Evolutionary conservation across 2,329 filamentous ascomycete genomes (phyloP).

Genomic region (Aspergillus piperis): DNA sequence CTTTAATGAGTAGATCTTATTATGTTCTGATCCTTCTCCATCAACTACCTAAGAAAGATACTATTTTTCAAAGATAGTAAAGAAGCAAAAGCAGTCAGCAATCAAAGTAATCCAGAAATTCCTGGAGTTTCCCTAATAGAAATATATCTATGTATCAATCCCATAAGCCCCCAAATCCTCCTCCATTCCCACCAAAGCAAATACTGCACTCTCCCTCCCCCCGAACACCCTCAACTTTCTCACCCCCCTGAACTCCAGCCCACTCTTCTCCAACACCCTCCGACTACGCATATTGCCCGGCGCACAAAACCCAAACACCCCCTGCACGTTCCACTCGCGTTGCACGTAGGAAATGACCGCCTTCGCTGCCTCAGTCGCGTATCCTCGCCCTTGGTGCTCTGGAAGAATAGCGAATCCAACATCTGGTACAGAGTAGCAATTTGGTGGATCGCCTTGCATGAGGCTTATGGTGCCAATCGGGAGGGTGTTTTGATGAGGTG

Average conservation of each 20-base stretch:
- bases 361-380: background rate
- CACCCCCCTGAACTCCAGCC: background rate
- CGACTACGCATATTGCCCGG: background rate
- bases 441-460: background rate
- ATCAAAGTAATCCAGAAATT: too few species aligned
- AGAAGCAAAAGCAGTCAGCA: too few species aligned
- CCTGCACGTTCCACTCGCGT: background rate
- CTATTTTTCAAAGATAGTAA: too few species aligned
- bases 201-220: background rate
- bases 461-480: background rate
- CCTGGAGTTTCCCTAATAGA: too few species aligned
- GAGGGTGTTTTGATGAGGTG: background rate
- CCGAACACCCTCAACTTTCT: background rate
- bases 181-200: background rate
- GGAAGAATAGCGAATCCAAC: background rate
- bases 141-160: background rate
- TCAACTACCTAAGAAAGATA: too few species aligned
- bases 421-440: background rate
- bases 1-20: too few species aligned
- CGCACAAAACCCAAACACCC: constrained; percentile 1
- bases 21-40: too few species aligned
- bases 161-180: constrained; percentile 3
- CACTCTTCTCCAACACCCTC: background rate
- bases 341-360: background rate
- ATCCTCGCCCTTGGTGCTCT: background rate